phyloP scores from a whole-genome alignment of 2,329 filamentous ascomycete species.

The Ascochyta lentis region DNA sequence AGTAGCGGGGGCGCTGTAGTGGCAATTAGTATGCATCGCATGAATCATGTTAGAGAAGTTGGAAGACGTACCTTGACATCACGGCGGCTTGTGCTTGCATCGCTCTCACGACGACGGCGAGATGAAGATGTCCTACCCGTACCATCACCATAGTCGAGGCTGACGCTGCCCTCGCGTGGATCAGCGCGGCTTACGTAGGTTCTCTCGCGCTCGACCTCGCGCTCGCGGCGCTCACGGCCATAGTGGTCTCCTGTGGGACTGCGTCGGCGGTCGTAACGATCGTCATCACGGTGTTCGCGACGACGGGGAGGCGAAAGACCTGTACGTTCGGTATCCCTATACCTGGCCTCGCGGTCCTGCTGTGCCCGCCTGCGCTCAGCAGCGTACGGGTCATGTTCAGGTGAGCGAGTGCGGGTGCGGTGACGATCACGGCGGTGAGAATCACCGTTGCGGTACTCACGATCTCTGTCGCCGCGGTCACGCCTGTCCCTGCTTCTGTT shows the following conservation, averaged over 20 bases:
- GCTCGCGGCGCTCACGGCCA: conserved; percentile 83
- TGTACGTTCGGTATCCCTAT: conserved; percentile 80
- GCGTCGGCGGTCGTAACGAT: conserved; percentile 57
- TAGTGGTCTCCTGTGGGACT: conserved; percentile 72
- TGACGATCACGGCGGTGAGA: conserved; percentile 44
- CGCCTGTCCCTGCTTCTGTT: conserved; percentile 54
- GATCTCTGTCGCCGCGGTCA: conserved; percentile 48
- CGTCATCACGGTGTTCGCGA: conserved; percentile 50
- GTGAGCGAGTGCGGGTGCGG: conserved; percentile 77
- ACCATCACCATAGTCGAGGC: conserved; percentile 87
- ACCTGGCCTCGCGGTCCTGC: conserved; percentile 91
- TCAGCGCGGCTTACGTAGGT: conserved; percentile 80
- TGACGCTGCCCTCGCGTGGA: conserved; percentile 73
- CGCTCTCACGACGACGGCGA: conserved; percentile 77
- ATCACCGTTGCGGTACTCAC: conserved; percentile 50
- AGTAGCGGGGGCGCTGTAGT: conserved; percentile 56
- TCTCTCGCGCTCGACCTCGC: conserved; percentile 89
- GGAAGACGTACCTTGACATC: conserved; percentile 51
- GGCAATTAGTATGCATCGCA: conserved; percentile 15
- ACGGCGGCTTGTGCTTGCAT: conserved; percentile 56
- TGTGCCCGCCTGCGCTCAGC: conserved; percentile 93
- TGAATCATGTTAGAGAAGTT: background rate
- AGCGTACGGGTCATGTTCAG: conserved; percentile 94
- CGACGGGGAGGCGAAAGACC: conserved; percentile 60
- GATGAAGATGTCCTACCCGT: conserved; percentile 59